Conservation (phyloP, 176 grass and related monocot genomes). For the Zizania latifolia region DNA sequence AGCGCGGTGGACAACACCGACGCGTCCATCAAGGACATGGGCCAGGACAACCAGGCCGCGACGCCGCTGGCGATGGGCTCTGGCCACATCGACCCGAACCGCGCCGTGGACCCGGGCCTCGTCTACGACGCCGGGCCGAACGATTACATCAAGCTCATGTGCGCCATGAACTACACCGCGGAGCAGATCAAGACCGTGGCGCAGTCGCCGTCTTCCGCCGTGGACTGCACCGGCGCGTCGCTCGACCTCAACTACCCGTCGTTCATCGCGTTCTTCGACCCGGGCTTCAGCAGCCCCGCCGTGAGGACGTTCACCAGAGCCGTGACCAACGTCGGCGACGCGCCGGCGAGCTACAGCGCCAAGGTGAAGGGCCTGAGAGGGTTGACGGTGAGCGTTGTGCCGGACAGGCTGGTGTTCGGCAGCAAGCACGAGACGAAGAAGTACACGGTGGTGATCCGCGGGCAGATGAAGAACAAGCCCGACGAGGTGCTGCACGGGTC, state of each 20-base stretch:
- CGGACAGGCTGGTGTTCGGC: constrained; percentile 34
- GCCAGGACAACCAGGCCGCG: not conserved
- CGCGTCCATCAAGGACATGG: constrained; percentile 54
- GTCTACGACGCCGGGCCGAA: constrained; percentile 57
- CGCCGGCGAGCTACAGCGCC: constrained; percentile 45
- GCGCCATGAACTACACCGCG: constrained; percentile 77
- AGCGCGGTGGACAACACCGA: constrained; percentile 49
- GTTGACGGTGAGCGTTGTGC: constrained; percentile 39
- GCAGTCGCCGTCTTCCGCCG: constrained; percentile 3
- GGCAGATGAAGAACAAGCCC: constrained; percentile 31
- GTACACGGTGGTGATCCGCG: constrained; percentile 52
- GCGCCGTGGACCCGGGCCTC: constrained; percentile 58
- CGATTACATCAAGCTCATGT: constrained; percentile 64
- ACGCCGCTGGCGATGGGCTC: constrained; percentile 65
- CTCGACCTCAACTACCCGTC: constrained; percentile 87
- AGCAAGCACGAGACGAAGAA: constrained; percentile 55
- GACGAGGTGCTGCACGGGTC: constrained; percentile 51
- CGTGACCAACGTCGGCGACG: constrained; percentile 57
- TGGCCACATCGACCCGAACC: constrained; percentile 58
- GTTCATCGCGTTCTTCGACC: constrained; percentile 57
- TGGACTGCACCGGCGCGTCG: constrained; percentile 45
- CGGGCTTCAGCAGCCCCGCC: not conserved
- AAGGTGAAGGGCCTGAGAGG: constrained; percentile 40
- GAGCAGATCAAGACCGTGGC: constrained; percentile 60
- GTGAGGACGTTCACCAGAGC: constrained; percentile 44